Conservation (phyloP, 768 basidiomycete genomes). For the Heimioporus sp. region DNA sequence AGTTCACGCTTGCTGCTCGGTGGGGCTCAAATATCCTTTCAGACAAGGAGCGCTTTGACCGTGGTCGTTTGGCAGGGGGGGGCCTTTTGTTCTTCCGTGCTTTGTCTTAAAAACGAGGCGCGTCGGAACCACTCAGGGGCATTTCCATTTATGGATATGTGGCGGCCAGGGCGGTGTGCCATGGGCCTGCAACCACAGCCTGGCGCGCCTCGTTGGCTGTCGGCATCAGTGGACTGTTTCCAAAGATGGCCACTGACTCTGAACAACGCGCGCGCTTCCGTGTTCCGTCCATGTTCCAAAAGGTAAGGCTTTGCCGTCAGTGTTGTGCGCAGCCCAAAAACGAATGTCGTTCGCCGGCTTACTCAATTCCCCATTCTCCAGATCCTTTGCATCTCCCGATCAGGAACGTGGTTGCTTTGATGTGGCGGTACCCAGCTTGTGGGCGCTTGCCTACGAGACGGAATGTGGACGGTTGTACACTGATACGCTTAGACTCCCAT, state of each 20-base stretch:
- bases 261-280: too few species aligned
- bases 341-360: too few species aligned
- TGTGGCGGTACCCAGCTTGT: slow-evolving; percentile 2
- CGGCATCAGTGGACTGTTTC: neutral
- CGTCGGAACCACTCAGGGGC: slow-evolving; percentile 21
- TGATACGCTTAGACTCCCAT: neutral
- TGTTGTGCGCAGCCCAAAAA: too few species aligned
- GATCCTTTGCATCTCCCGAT: neutral
- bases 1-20: slow-evolving; percentile 1
- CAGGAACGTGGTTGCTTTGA: neutral
- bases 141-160: slow-evolving; percentile 20
- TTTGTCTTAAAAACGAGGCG: slow-evolving; percentile 12
- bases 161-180: slow-evolving; percentile 8
- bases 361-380: too few species aligned
- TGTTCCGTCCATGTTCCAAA: too few species aligned
- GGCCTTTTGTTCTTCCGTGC: slow-evolving; percentile 13
- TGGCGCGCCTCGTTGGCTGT: neutral
- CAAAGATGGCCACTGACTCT: too few species aligned
- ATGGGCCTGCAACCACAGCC: slow-evolving; percentile 10
- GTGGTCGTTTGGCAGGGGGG: slow-evolving; percentile 6
- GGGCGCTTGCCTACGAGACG: neutral
- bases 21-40: slow-evolving; percentile 23
- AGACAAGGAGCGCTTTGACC: slow-evolving; percentile 16
- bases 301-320: too few species aligned
- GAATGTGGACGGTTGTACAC: neutral